Conservation (phyloP, 1,284 basidiomycete species). For the Spongispora temasekensis region DNA sequence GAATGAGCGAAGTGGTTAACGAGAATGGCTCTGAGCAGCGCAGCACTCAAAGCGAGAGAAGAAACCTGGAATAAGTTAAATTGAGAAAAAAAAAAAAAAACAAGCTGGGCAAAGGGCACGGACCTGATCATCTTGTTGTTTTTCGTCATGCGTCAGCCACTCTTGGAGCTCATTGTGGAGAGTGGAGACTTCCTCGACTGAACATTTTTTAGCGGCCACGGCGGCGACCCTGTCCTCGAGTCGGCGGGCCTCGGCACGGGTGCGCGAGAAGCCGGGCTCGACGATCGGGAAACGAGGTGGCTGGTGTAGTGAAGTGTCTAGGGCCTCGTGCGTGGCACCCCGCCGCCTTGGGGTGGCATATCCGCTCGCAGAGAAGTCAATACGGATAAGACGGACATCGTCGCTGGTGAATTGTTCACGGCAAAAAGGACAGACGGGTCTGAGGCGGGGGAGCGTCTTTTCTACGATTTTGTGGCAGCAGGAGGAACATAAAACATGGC, state of each 20-base stretch:
- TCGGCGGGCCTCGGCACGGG: constrained; percentile 58
- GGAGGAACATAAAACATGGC: constrained; percentile 72
- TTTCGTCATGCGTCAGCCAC: constrained; percentile 62
- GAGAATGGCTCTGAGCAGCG: constrained; percentile 74
- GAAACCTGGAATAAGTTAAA: constrained; percentile 45
- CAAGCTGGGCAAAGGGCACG: constrained; percentile 39
- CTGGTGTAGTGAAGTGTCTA: constrained; percentile 42
- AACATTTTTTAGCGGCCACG: constrained; percentile 81
- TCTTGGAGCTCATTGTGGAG: constrained; percentile 74
- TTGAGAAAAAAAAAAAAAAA: constrained; percentile 10
- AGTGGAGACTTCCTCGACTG: constrained; percentile 74
- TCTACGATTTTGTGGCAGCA: constrained; percentile 78
- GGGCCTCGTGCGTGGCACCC: constrained; percentile 47
- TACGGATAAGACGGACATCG: constrained; percentile 70
- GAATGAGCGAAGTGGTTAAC: constrained; percentile 77
- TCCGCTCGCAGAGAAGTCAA: constrained; percentile 67
- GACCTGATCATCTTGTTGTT: constrained; percentile 60
- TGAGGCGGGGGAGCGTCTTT: constrained; percentile 66
- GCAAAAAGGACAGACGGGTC: constrained; percentile 78
- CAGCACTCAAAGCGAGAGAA: constrained; percentile 65
- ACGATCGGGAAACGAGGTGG: constrained; percentile 40
- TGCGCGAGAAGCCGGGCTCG: constrained; percentile 41
- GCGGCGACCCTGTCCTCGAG: constrained; percentile 75
- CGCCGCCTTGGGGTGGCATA: constrained; percentile 62
- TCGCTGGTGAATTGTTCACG: constrained; percentile 68